These are phyloP conservation scores for Paramecium pentaurelia DNA, from an alignment of 73 alveolate species.

Conservation along the genomic window DNA sequence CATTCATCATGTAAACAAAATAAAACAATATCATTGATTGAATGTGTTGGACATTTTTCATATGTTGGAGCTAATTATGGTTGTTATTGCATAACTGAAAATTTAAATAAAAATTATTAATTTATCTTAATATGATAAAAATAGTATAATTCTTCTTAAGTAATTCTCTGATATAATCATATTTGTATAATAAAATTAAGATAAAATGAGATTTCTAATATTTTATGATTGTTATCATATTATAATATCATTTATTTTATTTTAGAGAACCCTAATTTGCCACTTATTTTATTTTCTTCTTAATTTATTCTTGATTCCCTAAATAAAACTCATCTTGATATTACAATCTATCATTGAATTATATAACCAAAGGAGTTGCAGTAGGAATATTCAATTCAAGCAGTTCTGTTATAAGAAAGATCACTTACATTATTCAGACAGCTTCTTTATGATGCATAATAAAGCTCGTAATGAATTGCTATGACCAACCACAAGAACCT, in stretches of 20 bases:
- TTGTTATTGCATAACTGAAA: constrained; percentile 16
- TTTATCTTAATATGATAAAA: background rate
- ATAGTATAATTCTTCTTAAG: too few species aligned
- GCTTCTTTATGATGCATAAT: background rate
- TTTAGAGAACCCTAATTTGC: background rate
- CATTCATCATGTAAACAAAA: background rate
- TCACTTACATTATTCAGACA: background rate
- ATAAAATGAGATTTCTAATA: background rate
- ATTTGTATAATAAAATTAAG: background rate
- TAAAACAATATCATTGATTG: background rate
- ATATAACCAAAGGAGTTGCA: background rate
- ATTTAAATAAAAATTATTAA: background rate
- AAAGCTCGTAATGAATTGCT: constrained; percentile 10
- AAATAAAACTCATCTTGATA: background rate
- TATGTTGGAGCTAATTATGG: background rate
- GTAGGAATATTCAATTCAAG: background rate
- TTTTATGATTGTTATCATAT: background rate
- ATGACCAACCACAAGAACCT: background rate
- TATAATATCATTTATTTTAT: background rate
- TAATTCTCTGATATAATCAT: too few species aligned
- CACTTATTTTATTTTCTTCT: background rate
- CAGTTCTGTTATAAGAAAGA: background rate
- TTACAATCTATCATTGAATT: background rate
- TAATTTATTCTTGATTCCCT: background rate
- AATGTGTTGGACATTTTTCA: constrained; percentile 24